phyloP scores from a whole-genome alignment of 306 rosid species.

The Dalbergia cochinchinensis region DNA sequence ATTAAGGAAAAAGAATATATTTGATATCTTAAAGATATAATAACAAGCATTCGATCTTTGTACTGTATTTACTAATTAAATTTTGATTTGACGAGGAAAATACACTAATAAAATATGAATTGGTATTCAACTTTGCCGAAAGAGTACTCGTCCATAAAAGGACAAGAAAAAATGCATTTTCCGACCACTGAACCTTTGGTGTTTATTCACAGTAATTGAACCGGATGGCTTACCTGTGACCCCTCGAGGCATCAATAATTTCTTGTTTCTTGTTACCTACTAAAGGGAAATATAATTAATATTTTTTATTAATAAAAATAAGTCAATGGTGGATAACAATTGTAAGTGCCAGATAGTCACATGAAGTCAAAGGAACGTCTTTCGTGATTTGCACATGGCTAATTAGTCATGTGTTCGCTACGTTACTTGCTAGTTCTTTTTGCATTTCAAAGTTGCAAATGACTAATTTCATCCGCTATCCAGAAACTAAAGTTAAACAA shows the following conservation, averaged over 20 bases:
- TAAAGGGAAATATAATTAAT: background rate
- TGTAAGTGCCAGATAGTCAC: background rate
- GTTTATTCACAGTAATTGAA: background rate
- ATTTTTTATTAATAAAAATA: background rate
- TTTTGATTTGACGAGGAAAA: too few relatives aligned
- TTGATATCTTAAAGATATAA: too few relatives aligned
- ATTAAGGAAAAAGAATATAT: too few relatives aligned
- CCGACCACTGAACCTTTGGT: background rate
- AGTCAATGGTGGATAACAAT: background rate
- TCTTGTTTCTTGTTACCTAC: background rate
- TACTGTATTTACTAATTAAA: too few relatives aligned
- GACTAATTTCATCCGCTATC: background rate
- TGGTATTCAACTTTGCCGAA: too few relatives aligned
- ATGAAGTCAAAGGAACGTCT: background rate
- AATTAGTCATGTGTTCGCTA: background rate
- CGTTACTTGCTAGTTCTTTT: background rate
- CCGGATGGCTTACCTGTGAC: background rate
- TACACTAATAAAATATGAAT: too few relatives aligned
- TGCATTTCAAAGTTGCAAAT: background rate
- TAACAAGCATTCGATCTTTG: too few relatives aligned
- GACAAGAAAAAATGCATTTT: background rate
- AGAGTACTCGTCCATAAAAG: too few relatives aligned
- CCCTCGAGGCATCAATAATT: background rate
- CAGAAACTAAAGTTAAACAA: background rate
- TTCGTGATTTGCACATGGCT: background rate